Base-by-base conservation (phyloP, 2,329 filamentous ascomycete genomes). In the Fusarium tuaranense region DNA sequence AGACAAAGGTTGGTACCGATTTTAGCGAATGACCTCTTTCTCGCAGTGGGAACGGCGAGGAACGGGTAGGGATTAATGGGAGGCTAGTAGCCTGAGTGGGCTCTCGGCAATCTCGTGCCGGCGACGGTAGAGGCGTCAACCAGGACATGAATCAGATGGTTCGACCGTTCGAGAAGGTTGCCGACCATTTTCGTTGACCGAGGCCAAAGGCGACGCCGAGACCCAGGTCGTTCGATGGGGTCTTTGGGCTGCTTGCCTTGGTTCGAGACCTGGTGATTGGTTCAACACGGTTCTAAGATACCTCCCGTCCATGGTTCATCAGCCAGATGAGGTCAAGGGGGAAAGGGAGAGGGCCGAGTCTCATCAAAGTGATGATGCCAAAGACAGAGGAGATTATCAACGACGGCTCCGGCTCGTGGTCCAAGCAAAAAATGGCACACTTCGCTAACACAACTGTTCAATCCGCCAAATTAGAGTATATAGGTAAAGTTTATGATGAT, bases 101-200 rank as follows among this genome's bases (percentile, higher is more conserved):
- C 65, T 68, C 67, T 73, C 72, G 72, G 72, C 70, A 75, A 73
- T 75, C 72, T 75, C 70, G 62, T 75, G 69, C 72, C 72, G 72
- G 57, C 36, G 61, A 63, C 64, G 64, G 62, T 63, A 69, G 39
- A 71, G 58, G 51, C 57, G 61, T 63, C 39, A 48, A 60, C 44
- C 34, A 67, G 46, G 53, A 20, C 70, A 71, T 66, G 65, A 69
- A 74, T 67, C 69, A 70, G 57, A 63, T 67, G 55, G 61, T 72
- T 72, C 70, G 65, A 66, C 65, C 55, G 51, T 63, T 70, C 58
- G 48, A 67, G 68, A 64, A 59, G 55, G 14, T 39, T 55, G 51
- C 63, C 62, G 69, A 41, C 69, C 72, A 32, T 75, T 73, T 75
- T 75, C 70, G 72, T 63, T 75, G 72, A 75, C 72, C 72, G 72